phyloP scores from a whole-genome alignment of 2,329 filamentous ascomycete species.

The Hypoxylon sp. region DNA sequence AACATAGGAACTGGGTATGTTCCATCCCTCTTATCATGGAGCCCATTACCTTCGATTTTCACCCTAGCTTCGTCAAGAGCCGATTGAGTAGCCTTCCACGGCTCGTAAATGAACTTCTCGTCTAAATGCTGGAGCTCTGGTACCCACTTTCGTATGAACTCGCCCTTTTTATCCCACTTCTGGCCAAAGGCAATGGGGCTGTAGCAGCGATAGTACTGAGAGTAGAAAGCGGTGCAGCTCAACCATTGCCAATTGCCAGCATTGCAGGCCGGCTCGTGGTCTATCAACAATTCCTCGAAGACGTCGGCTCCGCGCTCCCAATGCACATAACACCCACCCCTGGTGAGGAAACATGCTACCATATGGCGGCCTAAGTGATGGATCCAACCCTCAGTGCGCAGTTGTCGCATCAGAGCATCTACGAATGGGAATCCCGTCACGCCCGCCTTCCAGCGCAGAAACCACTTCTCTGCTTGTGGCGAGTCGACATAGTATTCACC shows the following conservation, averaged over 20 bases:
- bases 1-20: conserved; percentile 84
- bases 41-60: conserved; percentile 65
- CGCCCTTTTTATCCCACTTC: conserved; percentile 81
- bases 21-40: conserved; percentile 59
- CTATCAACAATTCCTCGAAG: conserved; percentile 82
- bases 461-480: conserved; percentile 73
- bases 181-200: conserved; percentile 79
- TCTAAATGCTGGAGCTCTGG: conserved; percentile 75
- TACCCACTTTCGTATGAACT: conserved; percentile 75
- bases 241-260: conserved; percentile 86
- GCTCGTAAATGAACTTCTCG: conserved; percentile 83
- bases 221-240: conserved; percentile 81
- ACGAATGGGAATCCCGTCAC: conserved; percentile 85
- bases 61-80: conserved; percentile 80
- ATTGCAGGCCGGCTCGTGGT: conserved; percentile 82
- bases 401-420: conserved; percentile 83
- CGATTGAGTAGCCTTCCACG: conserved; percentile 78
- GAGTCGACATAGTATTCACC: conserved; percentile 76
- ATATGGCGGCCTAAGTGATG: conserved; percentile 83
- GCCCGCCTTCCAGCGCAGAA: conserved; percentile 78
- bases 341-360: conserved; percentile 85
- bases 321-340: conserved; percentile 82
- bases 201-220: conserved; percentile 80
- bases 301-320: conserved; percentile 86
- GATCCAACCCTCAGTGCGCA: conserved; percentile 81